A percentile compares a stretch with the other conserved stretches of the same genome.
Evolutionary conservation across 2,329 filamentous ascomycete genomes (phyloP).

Genomic region (Dryadomyces quercivorus): DNA sequence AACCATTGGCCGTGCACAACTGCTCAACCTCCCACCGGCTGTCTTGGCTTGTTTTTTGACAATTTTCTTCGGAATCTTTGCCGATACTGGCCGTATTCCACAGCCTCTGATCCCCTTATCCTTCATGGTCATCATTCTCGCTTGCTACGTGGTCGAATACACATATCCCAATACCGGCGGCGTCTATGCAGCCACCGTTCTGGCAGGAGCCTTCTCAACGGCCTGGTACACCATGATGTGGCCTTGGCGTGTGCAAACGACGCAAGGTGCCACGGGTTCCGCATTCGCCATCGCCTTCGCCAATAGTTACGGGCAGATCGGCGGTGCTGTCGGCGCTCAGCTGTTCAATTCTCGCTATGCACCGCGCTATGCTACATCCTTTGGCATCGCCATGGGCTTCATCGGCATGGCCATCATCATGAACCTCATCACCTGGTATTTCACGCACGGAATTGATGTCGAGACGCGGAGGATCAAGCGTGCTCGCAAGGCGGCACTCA

Average conservation of each 20-base stretch:
- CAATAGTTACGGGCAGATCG: slow-evolving; percentile 13
- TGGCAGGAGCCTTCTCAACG: slow-evolving; percentile 28
- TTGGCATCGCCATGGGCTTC: slow-evolving; percentile 8
- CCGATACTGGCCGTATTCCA: slow-evolving; percentile 8
- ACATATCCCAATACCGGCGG: slow-evolving; percentile 13
- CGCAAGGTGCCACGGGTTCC: slow-evolving; percentile 6
- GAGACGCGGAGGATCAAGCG: slow-evolving; percentile 7
- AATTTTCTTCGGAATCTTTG: slow-evolving; percentile 8
- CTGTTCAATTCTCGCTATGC: slow-evolving; percentile 10
- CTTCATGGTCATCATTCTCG: slow-evolving; percentile 5
- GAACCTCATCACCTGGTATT: slow-evolving; percentile 8
- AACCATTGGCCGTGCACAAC: slow-evolving; percentile 31
- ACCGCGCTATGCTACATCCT: slow-evolving; percentile 7
- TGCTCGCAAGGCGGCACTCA: slow-evolving; percentile 3
- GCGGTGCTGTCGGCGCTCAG: slow-evolving; percentile 10
- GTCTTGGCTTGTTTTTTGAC: slow-evolving; percentile 2
- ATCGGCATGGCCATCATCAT: slow-evolving; percentile 3
- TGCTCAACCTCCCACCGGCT: slow-evolving; percentile 25
- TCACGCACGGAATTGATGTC: slow-evolving; percentile 7
- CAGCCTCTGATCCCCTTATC: slow-evolving; percentile 6
- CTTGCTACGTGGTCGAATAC: slow-evolving; percentile 8
- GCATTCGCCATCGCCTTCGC: slow-evolving; percentile 10
- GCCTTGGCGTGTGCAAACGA: slow-evolving; percentile 10
- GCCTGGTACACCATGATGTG: slow-evolving; percentile 18
- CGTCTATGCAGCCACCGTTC: slow-evolving; percentile 28